Base-by-base conservation (phyloP, 2,329 filamentous ascomycete species). In the Trichoderma polysporum region DNA sequence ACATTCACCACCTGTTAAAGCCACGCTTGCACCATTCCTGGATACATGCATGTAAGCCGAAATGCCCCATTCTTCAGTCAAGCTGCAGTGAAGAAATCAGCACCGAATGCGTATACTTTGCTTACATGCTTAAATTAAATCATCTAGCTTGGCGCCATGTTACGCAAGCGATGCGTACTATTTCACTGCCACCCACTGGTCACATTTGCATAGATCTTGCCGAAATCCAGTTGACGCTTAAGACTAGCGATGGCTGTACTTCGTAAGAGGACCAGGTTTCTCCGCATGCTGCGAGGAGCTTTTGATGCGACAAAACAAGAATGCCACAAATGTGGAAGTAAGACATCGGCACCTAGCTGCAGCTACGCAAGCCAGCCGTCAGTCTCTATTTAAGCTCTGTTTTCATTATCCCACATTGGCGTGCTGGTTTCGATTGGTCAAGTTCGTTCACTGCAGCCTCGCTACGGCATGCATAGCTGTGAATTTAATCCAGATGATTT, bases 271-370 rank as follows among this genome's bases (percentile, higher is more conserved):
- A 53, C 59, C n/a, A 54, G 59, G 59, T 53, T 45, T 63, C 59
- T 63, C 59, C 49, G 59, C 59, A 63, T 62, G 33, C 19, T 22
- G 13, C 45, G n/a, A 62, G 12, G 29, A 33, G 37, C 47, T 47
- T 4, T 41, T 47, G 39, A 59, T 45, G 27, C 59, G 25, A 31
- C 4, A 15, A 29, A 29, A 52, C 47, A 39, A 22, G 39, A 37
- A 15, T 13, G 27, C 29, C 39, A 19, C 29, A 59, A 25, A 25
- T 31, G 29, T n/a, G n/a, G 31, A 49, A 25, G 39, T 22, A 59
- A 59, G 19, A 22, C 57, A 49, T 60, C 41, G n/a, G n/a, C 4
- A 60, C 19, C 33, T 45, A 13, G 15, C 29, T 15, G 27, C 1
- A 12, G 57, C 13, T 49, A 4, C 56, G 27, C 5, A 19, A 45